A percentile compares a stretch with the other conserved stretches of the same genome.
phyloP scores from a whole-genome alignment of 768 basidiomycete genomes.

The Exidia glandulosa region DNA sequence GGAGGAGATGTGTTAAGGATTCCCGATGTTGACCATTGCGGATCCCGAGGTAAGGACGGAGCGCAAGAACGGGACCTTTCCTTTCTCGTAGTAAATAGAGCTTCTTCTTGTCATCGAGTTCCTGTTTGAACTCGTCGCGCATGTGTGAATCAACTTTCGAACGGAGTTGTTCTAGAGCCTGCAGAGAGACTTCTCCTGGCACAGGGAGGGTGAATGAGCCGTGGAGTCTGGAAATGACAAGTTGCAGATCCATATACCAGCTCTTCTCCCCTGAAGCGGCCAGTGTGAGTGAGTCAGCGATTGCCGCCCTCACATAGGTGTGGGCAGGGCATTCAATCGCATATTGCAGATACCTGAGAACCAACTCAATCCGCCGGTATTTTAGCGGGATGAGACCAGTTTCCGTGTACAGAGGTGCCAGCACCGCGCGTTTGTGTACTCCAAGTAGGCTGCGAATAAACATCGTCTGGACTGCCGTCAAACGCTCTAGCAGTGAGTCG shows the following conservation, averaged over 20 bases:
- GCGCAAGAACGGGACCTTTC: neutral
- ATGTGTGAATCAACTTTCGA: neutral
- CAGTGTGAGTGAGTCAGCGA: neutral
- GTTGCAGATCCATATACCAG: neutral
- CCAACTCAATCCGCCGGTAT: constrained; percentile 6
- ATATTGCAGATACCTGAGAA: constrained; percentile 11
- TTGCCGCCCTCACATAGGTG: neutral
- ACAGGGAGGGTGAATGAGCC: neutral
- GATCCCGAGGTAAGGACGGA: neutral
- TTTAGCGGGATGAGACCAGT: constrained; percentile 2
- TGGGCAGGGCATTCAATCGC: neutral
- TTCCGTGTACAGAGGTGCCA: constrained; percentile 7
- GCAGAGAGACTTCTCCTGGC: neutral
- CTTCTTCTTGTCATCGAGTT: neutral
- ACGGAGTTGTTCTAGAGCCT: neutral
- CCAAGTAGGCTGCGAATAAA: constrained; percentile 4
- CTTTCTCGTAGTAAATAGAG: neutral
- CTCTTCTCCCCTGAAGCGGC: neutral
- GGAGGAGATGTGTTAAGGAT: neutral
- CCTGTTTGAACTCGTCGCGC: neutral
- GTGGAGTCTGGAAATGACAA: neutral
- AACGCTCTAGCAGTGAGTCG: constrained; percentile 1
- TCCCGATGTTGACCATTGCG: neutral
- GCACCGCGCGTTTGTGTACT: neutral
- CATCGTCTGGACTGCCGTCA: constrained; percentile 7